Evolutionary conservation across 768 basidiomycete genomes (phyloP).

Genomic region (Cystofilobasidium ferigula): DNA sequence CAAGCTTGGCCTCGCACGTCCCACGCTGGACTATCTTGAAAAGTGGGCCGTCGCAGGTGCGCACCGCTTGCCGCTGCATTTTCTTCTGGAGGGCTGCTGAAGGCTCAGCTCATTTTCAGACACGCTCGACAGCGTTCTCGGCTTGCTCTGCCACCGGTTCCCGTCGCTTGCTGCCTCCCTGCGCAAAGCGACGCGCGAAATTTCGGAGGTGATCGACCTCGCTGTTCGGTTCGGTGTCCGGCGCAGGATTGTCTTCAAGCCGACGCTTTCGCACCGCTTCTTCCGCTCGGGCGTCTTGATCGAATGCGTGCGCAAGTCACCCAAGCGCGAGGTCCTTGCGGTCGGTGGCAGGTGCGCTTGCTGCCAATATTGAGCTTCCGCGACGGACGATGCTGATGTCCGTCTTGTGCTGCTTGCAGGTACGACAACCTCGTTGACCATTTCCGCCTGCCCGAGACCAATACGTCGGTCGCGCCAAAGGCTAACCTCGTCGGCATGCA

Average conservation of each 20-base stretch:
- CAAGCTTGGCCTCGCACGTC: conserved; percentile 45
- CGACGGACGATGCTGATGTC: not conserved
- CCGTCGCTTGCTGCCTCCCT: conserved; percentile 19
- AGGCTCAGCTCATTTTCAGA: conserved; percentile 3
- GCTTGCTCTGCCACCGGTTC: conserved; percentile 26
- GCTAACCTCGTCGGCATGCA: conserved; percentile 25
- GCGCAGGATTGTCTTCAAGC: conserved; percentile 56
- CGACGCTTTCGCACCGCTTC: conserved; percentile 53
- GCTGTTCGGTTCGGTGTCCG: conserved; percentile 54
- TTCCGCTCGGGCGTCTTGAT: conserved; percentile 67
- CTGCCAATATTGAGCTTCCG: not conserved
- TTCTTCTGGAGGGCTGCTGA: not conserved
- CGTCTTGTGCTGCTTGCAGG: conserved; percentile 11
- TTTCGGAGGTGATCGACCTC: conserved; percentile 53
- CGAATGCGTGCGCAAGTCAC: conserved; percentile 40
- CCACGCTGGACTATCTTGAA: conserved; percentile 67
- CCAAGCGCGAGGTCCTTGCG: conserved; percentile 31
- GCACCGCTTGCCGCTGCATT: conserved; percentile 40
- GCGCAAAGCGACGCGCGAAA: conserved; percentile 42
- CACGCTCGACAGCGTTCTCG: conserved; percentile 16
- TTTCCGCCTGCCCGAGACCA: conserved; percentile 27
- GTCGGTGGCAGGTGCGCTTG: conserved; percentile 34
- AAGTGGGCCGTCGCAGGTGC: conserved; percentile 38
- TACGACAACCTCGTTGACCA: conserved; percentile 34
- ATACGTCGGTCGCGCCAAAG: conserved; percentile 10